A percentile compares a stretch with the other conserved stretches of the same genome.
phyloP scores from a whole-genome alignment of 495 filamentous ascomycete genomes.

The Parathielavia appendiculata region DNA sequence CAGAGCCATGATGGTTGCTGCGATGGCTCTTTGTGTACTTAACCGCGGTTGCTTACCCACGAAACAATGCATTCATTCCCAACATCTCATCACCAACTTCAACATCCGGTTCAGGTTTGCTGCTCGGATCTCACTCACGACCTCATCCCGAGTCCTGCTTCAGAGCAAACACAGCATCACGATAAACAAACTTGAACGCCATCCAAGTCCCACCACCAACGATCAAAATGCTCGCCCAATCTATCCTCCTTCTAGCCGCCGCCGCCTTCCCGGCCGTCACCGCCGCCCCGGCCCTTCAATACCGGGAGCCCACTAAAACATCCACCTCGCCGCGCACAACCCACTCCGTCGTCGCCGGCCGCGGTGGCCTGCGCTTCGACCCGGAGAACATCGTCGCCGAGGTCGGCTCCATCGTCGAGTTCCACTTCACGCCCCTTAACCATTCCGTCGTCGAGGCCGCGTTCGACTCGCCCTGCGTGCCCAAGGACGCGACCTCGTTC shows the following conservation, averaged over 20 bases:
- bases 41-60: background rate
- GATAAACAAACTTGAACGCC: background rate
- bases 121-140: background rate
- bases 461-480: slow-evolving; percentile 50
- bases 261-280: slow-evolving; percentile 4
- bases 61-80: background rate
- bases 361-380: slow-evolving; percentile 43
- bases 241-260: slow-evolving; percentile 11
- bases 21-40: background rate
- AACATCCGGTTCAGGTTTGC: background rate
- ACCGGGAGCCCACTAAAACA: slow-evolving; percentile 15
- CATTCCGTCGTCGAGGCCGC: slow-evolving; percentile 54
- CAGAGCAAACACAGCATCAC: background rate
- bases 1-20: background rate
- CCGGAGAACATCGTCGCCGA: slow-evolving; percentile 49
- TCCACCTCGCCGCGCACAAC: slow-evolving; percentile 26
- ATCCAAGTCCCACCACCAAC: background rate
- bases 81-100: slow-evolving; percentile 11
- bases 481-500: slow-evolving; percentile 25
- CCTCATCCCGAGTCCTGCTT: background rate
- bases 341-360: slow-evolving; percentile 50
- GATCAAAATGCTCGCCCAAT: slow-evolving; percentile 21
- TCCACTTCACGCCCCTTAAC: slow-evolving; percentile 53
- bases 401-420: slow-evolving; percentile 49
- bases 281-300: slow-evolving; percentile 20